Conservation (phyloP, 768 basidiomycete genomes). For the Hebeloma cylindrosporum region DNA sequence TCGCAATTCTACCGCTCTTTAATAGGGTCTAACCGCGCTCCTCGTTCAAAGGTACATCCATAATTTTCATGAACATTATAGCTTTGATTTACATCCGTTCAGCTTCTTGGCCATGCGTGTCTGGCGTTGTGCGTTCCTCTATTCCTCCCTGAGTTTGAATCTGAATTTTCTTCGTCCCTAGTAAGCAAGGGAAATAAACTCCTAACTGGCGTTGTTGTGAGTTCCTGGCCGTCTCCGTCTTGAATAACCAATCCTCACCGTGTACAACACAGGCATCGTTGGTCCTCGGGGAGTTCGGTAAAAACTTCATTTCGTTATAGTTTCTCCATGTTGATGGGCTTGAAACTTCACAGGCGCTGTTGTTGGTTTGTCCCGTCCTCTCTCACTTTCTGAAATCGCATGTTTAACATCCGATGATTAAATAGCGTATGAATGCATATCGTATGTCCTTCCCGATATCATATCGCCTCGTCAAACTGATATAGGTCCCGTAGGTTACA, state of each 20-base stretch:
- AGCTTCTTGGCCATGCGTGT: constrained; percentile 31
- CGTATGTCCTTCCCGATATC: constrained; percentile 30
- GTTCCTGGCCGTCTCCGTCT: neutral
- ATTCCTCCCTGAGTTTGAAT: neutral
- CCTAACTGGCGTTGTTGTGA: constrained; percentile 20
- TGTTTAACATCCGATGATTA: neutral
- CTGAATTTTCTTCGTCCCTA: constrained; percentile 12
- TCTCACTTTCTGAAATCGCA: neutral
- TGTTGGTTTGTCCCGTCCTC: constrained; percentile 16
- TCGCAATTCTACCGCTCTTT: too few relatives aligned
- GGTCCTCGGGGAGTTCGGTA: constrained; percentile 29
- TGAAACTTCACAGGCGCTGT: constrained; percentile 20
- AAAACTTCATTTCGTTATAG: neutral
- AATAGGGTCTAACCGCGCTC: constrained; percentile 28
- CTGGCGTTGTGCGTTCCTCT: constrained; percentile 26
- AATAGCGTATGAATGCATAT: constrained; percentile 35
- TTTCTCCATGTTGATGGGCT: too few relatives aligned
- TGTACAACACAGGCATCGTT: constrained; percentile 15
- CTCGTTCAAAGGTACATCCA: constrained; percentile 26
- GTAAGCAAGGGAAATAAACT: constrained; percentile 28
- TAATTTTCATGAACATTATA: neutral
- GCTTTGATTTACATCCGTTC: neutral
- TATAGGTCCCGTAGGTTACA: constrained; percentile 25
- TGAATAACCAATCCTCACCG: too few relatives aligned
- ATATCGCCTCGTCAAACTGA: neutral